Percentiles rank a stretch among this genome's conserved stretches.
Evolutionary conservation across 306 rosid genomes (phyloP).

Genomic region (Quercus ilex): DNA sequence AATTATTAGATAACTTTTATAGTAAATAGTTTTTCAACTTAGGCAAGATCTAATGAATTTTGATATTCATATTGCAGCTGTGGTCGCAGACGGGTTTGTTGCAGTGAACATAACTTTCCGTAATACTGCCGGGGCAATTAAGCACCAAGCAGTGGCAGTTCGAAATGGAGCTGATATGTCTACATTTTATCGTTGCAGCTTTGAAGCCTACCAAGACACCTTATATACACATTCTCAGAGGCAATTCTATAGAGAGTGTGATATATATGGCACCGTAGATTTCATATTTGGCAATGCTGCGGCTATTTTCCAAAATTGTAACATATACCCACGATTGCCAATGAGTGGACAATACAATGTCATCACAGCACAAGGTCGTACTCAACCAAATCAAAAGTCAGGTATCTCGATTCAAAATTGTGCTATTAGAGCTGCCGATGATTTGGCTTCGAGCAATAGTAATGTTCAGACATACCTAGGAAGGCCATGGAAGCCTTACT

Average conservation of each 20-base stretch:
- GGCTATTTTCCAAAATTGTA: conserved; percentile 77
- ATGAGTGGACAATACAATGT: conserved; percentile 84
- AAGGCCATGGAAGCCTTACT: conserved; percentile 88
- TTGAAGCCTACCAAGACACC: conserved; percentile 90
- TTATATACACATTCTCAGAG: conserved; percentile 75
- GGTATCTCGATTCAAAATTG: conserved; percentile 79
- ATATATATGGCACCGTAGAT: conserved; percentile 82
- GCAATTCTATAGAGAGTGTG: conserved; percentile 87
- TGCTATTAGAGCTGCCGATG: conserved; percentile 52
- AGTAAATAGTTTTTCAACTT: neutral
- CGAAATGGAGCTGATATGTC: conserved; percentile 85
- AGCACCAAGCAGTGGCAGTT: conserved; percentile 90
- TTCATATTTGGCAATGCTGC: conserved; percentile 97
- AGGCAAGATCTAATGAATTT: neutral
- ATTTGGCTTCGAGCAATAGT: conserved; percentile 30
- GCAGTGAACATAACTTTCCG: conserved; percentile 75
- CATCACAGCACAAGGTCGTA: conserved; percentile 85
- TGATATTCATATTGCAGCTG: conserved; percentile 43
- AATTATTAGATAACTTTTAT: too few species aligned
- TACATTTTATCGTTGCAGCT: conserved; percentile 80
- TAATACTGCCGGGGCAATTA: conserved; percentile 81
- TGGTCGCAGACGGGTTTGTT: conserved; percentile 70
- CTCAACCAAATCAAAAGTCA: conserved; percentile 77
- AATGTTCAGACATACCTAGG: conserved; percentile 53
- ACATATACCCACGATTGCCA: conserved; percentile 75